These are phyloP conservation scores for Onygena corvina DNA, from an alignment of 2,329 filamentous ascomycete species.

Conservation along the genomic window DNA sequence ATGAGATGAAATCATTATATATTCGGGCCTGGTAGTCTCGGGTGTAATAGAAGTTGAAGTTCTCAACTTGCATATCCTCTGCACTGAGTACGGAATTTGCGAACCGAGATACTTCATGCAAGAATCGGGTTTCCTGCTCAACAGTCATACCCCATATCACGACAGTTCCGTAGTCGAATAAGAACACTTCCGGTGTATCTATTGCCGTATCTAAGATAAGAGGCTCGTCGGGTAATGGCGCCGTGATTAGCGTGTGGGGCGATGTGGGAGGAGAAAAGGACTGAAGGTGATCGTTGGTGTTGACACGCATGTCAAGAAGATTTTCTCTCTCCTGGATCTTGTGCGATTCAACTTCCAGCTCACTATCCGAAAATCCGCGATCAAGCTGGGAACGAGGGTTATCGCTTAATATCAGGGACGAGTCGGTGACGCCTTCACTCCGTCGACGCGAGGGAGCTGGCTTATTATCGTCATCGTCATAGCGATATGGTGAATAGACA, in stretches of 20 bases:
- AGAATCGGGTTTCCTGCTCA: slow-evolving; percentile 76
- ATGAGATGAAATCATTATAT: slow-evolving; percentile 97
- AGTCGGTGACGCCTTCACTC: neutral
- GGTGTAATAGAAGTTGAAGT: slow-evolving; percentile 99
- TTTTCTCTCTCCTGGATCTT: slow-evolving; percentile 46
- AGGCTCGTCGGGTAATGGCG: slow-evolving; percentile 26
- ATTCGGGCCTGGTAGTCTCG: slow-evolving; percentile 95
- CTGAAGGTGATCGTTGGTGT: slow-evolving; percentile 14
- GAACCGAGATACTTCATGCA: slow-evolving; percentile 90
- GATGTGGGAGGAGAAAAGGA: slow-evolving; percentile 8
- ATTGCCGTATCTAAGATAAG: slow-evolving; percentile 76
- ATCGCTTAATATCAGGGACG: slow-evolving; percentile 1
- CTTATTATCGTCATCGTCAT: slow-evolving; percentile 44
- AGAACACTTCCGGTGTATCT: slow-evolving; percentile 85
- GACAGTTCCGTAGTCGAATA: slow-evolving; percentile 95
- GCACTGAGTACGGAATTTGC: slow-evolving; percentile 78
- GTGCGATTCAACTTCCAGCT: slow-evolving; percentile 53
- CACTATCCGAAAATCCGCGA: slow-evolving; percentile 47
- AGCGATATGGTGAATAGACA: slow-evolving; percentile 89
- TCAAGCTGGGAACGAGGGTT: slow-evolving; percentile 10
- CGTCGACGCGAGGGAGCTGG: slow-evolving; percentile 9
- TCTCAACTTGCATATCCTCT: slow-evolving; percentile 87
- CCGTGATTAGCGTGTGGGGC: slow-evolving; percentile 15
- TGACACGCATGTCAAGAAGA: slow-evolving; percentile 49
- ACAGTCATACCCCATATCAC: slow-evolving; percentile 97